These are phyloP conservation scores for Trichoderma reesei DNA, from an alignment of 495 filamentous ascomycete genomes.

Conservation along the genomic window DNA sequence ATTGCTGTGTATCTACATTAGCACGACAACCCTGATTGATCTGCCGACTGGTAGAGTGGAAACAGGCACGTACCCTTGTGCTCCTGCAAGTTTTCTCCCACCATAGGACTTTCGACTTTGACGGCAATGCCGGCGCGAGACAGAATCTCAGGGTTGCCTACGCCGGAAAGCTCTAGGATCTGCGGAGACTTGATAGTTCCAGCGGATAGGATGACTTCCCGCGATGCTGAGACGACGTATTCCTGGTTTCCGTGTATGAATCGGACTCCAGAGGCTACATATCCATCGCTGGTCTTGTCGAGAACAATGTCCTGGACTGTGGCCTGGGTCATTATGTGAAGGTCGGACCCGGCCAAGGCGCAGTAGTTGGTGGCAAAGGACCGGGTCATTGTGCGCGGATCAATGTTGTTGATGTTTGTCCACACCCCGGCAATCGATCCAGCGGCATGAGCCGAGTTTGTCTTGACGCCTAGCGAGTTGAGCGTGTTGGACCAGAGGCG, in stretches of 20 bases:
- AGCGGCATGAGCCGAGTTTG: background rate
- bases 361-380: background rate
- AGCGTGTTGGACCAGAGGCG: background rate
- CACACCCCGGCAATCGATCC: background rate
- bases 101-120: slow-evolving; percentile 29
- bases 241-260: slow-evolving; percentile 13
- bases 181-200: slow-evolving; percentile 32
- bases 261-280: background rate
- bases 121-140: slow-evolving; percentile 18
- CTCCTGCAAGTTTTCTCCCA: slow-evolving; percentile 41
- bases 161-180: slow-evolving; percentile 21
- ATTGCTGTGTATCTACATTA: background rate
- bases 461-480: background rate
- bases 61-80: slow-evolving; percentile 18
- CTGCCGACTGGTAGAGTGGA: background rate
- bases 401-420: background rate
- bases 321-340: slow-evolving; percentile 6
- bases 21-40: background rate
- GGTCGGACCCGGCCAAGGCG: slow-evolving; percentile 1
- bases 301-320: background rate
- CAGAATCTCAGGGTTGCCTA: slow-evolving; percentile 8
- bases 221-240: slow-evolving; percentile 9
- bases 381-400: slow-evolving; percentile 9
- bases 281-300: background rate
- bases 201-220: slow-evolving; percentile 35